A percentile compares a stretch with the other conserved stretches of the same genome.
phyloP scores from a whole-genome alignment of 371 early-diverging fungal species.

The Funneliformis caledonium region DNA sequence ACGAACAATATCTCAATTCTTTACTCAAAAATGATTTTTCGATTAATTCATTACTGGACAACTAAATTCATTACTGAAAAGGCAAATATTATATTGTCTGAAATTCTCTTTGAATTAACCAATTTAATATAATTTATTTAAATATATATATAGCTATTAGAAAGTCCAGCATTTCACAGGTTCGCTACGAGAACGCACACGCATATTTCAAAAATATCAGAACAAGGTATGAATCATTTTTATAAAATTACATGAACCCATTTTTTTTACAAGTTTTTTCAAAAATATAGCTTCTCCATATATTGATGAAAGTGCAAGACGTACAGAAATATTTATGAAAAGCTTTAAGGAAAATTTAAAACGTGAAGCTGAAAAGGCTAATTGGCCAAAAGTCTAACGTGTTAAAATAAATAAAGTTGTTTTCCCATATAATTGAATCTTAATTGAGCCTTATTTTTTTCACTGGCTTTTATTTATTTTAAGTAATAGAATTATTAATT shows the following conservation, averaged over 20 bases:
- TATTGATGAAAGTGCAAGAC: slow-evolving; percentile 11
- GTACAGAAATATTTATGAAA: slow-evolving; percentile 8
- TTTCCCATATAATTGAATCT: too few relatives aligned
- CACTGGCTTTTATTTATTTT: too few relatives aligned
- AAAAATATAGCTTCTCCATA: slow-evolving; percentile 6
- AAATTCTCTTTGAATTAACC: neutral
- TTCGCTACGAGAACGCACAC: slow-evolving; percentile 17
- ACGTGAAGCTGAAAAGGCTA: slow-evolving; percentile 7
- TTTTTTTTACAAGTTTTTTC: neutral
- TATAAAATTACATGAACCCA: neutral
- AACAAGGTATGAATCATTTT: slow-evolving; percentile 3
- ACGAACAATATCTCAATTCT: neutral
- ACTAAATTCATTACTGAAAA: slow-evolving; percentile 17
- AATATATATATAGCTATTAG: neutral
- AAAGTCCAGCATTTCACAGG: slow-evolving; percentile 21
- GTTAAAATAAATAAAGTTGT: neutral
- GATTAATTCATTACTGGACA: slow-evolving; percentile 11
- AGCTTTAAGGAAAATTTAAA: slow-evolving; percentile 25
- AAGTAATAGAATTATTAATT: too few relatives aligned
- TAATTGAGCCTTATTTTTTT: too few relatives aligned
- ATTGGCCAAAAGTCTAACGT: slow-evolving; percentile 17
- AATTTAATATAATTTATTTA: neutral
- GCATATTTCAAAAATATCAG: slow-evolving; percentile 11
- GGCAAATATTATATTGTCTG: neutral
- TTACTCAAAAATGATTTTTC: neutral